phyloP scores from a whole-genome alignment of 495 filamentous ascomycete genomes.

The Penicillium longicatenatum region DNA sequence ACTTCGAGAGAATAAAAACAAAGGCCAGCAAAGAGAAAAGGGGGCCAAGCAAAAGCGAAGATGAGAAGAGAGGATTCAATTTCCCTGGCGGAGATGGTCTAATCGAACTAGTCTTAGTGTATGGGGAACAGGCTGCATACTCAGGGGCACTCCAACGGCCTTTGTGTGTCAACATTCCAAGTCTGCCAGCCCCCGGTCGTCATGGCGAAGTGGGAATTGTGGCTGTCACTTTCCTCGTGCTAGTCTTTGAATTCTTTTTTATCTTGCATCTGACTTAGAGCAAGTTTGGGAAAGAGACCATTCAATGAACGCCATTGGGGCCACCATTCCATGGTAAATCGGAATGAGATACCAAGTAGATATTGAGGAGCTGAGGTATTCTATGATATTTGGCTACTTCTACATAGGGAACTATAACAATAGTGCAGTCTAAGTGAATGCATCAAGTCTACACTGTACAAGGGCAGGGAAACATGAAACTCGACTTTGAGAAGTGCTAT shows the following conservation, averaged over 20 bases:
- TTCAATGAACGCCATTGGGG: too few species aligned
- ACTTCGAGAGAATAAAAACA: constrained; percentile 10
- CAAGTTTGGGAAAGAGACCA: too few species aligned
- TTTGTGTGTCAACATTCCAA: constrained; percentile 15
- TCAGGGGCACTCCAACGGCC: constrained; percentile 27
- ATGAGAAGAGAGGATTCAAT: constrained; percentile 24
- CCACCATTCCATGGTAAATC: not conserved
- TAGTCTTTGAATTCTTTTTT: not conserved
- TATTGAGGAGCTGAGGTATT: too few species aligned
- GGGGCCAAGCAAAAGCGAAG: constrained; percentile 5
- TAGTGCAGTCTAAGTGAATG: too few species aligned
- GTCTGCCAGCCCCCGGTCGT: constrained; percentile 13
- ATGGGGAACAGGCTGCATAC: constrained; percentile 21
- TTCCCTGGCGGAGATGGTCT: constrained; percentile 28
- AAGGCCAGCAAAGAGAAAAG: constrained; percentile 4
- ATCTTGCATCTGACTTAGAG: not conserved
- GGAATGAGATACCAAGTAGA: not conserved
- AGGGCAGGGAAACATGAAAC: not conserved
- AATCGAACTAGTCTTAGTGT: constrained; percentile 30
- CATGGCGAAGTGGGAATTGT: constrained; percentile 5
- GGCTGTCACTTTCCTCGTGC: not conserved
- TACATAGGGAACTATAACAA: not conserved
- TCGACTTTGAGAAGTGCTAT: constrained; percentile 9
- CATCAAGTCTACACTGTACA: too few species aligned
- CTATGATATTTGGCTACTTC: not conserved